Evolutionary conservation across 306 rosid species (phyloP).

Genomic region (Cucurbita pepo): DNA sequence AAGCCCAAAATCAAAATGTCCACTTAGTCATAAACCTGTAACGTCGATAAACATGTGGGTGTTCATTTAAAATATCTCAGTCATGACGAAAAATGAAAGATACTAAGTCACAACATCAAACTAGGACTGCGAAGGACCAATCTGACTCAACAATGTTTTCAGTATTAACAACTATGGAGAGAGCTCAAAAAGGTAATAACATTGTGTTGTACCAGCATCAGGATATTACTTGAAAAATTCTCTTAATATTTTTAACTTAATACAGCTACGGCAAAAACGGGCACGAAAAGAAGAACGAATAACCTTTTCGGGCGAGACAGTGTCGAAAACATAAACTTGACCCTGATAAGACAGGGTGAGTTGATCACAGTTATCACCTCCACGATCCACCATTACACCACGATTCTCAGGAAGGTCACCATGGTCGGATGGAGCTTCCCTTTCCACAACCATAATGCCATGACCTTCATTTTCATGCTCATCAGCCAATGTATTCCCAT

Average conservation of each 20-base stretch:
- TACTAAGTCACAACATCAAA: not conserved
- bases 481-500: conserved; percentile 38
- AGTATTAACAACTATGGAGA: not conserved
- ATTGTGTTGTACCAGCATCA: not conserved
- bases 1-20: not conserved
- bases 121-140: not conserved
- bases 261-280: not conserved
- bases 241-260: not conserved
- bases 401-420: conserved; percentile 29
- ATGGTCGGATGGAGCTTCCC: conserved; percentile 35
- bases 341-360: conserved; percentile 66
- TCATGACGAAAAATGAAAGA: not conserved
- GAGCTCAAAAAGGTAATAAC: not conserved
- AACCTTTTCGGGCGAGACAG: conserved; percentile 67
- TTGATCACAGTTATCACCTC: conserved; percentile 36
- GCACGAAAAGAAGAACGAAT: conserved; percentile 2
- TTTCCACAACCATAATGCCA: conserved; percentile 30
- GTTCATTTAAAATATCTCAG: not conserved
- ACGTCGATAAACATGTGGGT: not conserved
- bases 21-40: not conserved
- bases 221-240: conserved; percentile 1
- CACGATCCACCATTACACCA: conserved; percentile 25
- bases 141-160: not conserved
- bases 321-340: conserved; percentile 56
- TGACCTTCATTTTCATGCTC: conserved; percentile 33